Base-by-base conservation (phyloP, 1,284 basidiomycete species). In the Puccinia novopanici region DNA sequence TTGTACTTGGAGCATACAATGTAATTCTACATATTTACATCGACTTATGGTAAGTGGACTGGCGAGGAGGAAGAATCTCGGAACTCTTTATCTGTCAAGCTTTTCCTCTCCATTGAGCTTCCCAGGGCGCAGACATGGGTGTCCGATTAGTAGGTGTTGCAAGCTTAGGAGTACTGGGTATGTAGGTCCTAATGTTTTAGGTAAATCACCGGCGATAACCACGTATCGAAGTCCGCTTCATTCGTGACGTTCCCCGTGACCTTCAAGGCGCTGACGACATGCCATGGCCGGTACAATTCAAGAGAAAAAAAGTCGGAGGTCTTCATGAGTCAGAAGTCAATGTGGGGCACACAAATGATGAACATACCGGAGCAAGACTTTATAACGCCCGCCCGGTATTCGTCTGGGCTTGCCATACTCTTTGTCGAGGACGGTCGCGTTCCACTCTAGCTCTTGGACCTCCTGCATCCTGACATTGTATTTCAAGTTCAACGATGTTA, bases 171-270 rank as follows among this genome's bases (percentile, higher is more conserved):
- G 17, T 48, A 48, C 22, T 22, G 2, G 0, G 52, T 54, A n/a
- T 17, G 52, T 8, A 54, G 22, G 6, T 54, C 22, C 52, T 61
- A 63, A 63, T 63, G 22, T 63, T 22, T 63, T n/a, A 75, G 42
- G 50, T 75, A 42, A 48, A 75, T 75, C 55, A 75, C 15, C n/a
- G 73, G 73, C 30, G 78, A 80, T 37, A 80, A 27, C 78, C 78
- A 80, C 63, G 37, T 65, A 30, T 80, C 78, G 50, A 48, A 80
- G 27, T 80, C 78, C 9, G n/a, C 55, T 8, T 71, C 59, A 45
- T 74, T 54, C 22, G 52, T 17, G 3, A n/a, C 10, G 37, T 74
- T 34, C 2, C 78, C 78, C 17, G 30, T 61, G 3, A 74, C 48
- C 50, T 61, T 80, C 70, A 80, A 80, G 24, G 78, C 78, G 34